phyloP scores from a whole-genome alignment of 1,284 basidiomycete species.

The Ustilago hordei region DNA sequence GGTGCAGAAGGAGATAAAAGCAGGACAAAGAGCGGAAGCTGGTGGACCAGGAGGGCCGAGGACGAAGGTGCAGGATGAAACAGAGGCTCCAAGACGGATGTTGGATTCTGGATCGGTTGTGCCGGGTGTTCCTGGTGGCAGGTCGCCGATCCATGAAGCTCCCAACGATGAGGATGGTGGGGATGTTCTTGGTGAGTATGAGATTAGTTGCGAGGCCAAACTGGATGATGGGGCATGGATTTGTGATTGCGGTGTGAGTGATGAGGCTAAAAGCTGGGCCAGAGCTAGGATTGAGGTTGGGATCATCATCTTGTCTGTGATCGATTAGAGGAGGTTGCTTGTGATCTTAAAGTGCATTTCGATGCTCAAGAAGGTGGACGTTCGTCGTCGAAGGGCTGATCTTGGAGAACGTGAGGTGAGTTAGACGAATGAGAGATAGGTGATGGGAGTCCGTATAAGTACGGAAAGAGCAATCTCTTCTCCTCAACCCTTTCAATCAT shows the following conservation, averaged over 20 bases:
- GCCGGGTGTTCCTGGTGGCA: conserved; percentile 7
- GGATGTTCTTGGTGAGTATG: too few relatives aligned
- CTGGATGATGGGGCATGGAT: not conserved
- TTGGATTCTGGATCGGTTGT: not conserved
- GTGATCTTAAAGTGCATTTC: not conserved
- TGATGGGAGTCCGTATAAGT: too few relatives aligned
- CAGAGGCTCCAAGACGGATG: conserved; percentile 8
- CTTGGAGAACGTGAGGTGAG: too few relatives aligned
- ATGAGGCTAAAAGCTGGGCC: not conserved
- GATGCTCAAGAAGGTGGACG: too few relatives aligned
- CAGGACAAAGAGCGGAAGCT: conserved; percentile 20
- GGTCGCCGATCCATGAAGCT: conserved; percentile 1
- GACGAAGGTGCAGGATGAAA: conserved; percentile 37
- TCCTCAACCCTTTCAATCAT: too few relatives aligned
- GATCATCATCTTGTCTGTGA: conserved; percentile 10
- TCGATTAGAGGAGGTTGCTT: too few relatives aligned
- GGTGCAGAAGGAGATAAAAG: conserved; percentile 29
- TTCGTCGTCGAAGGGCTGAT: too few relatives aligned
- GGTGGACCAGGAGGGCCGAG: conserved; percentile 36
- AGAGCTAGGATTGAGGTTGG: conserved; percentile 16
- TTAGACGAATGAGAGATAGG: too few relatives aligned
- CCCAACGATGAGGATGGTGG: not conserved
- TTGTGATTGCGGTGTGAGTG: conserved; percentile 2
- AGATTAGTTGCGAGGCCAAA: not conserved
- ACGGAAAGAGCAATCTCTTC: too few relatives aligned